These are phyloP conservation scores for Cardiosporidium cionae DNA, from an alignment of 169 alveolate genomes.

Conservation along the genomic window DNA sequence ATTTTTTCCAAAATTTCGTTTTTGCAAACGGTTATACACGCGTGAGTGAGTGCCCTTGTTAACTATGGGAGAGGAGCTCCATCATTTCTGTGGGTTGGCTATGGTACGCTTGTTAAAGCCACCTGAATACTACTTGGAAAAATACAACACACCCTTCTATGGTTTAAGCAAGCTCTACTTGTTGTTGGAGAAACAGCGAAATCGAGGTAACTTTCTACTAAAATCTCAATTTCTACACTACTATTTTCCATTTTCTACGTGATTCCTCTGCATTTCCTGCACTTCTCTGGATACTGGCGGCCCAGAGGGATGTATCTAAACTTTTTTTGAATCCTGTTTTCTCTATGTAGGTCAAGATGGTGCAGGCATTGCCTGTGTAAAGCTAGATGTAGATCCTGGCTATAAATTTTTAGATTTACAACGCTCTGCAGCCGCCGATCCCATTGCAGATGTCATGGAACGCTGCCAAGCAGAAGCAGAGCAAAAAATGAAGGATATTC, in stretches of 20 bases:
- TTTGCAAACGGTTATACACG: no score
- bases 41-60: no score
- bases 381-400: slow-evolving; percentile 36
- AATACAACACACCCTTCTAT: slow-evolving; percentile 35
- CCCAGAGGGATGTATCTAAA: no score
- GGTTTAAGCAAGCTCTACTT: slow-evolving; percentile 35
- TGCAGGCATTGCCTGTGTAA: slow-evolving; percentile 38
- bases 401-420: background rate
- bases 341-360: slow-evolving; percentile 29
- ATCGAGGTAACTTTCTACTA: slow-evolving; percentile 3
- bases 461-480: slow-evolving; percentile 5
- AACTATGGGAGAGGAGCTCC: background rate
- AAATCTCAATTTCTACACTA: background rate
- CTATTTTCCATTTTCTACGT: no score
- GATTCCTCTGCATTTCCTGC: no score
- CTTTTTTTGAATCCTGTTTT: no score
- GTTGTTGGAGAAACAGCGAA: slow-evolving; percentile 44
- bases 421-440: slow-evolving; percentile 6
- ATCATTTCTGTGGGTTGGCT: slow-evolving; percentile 41
- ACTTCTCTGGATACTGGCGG: no score
- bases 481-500: background rate
- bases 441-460: slow-evolving; percentile 15
- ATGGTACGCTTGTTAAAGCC: slow-evolving; percentile 38
- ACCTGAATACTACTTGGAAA: slow-evolving; percentile 17
- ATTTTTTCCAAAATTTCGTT: no score